A percentile compares a stretch with the other conserved stretches of the same genome.
phyloP scores from a whole-genome alignment of 2,329 filamentous ascomycete species.

The Calonectria pteridis region DNA sequence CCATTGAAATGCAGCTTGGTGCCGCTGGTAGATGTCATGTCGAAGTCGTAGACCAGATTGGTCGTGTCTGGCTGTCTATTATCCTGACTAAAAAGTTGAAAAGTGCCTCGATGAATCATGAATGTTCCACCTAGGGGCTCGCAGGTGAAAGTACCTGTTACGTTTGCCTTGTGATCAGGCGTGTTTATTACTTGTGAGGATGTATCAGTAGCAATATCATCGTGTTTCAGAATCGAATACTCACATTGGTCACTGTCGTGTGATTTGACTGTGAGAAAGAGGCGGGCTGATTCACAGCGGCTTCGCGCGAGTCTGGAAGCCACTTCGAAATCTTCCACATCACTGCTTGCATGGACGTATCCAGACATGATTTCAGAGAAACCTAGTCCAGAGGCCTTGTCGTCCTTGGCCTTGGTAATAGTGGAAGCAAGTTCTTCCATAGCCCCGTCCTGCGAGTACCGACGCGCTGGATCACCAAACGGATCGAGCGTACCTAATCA shows the following conservation, averaged over 20 bases:
- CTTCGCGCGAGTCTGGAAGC: constrained; percentile 43
- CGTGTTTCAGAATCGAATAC: not conserved
- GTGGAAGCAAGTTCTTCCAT: constrained; percentile 10
- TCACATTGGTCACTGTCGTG: constrained; percentile 55
- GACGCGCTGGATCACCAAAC: constrained; percentile 64
- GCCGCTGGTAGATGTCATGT: constrained; percentile 67
- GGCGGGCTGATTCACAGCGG: constrained; percentile 66
- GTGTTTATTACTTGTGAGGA: constrained; percentile 41
- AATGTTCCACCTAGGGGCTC: constrained; percentile 56
- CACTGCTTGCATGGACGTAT: constrained; percentile 59
- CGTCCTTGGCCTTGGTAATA: constrained; percentile 23
- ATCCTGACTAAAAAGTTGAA: constrained; percentile 69
- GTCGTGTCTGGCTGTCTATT: constrained; percentile 66
- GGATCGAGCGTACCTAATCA: constrained; percentile 57
- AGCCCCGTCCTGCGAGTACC: constrained; percentile 48
- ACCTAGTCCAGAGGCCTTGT: constrained; percentile 60
- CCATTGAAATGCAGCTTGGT: constrained; percentile 69
- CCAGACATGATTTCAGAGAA: constrained; percentile 77
- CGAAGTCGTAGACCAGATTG: constrained; percentile 72
- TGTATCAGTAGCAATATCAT: not conserved
- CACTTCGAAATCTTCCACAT: constrained; percentile 28
- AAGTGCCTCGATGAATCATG: constrained; percentile 69
- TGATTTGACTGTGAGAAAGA: constrained; percentile 71
- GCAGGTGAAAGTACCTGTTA: constrained; percentile 67
- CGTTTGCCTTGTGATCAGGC: constrained; percentile 48